Evolutionary conservation across 2,329 filamentous ascomycete genomes (phyloP).

Genomic region (Botrytis squamosa): DNA sequence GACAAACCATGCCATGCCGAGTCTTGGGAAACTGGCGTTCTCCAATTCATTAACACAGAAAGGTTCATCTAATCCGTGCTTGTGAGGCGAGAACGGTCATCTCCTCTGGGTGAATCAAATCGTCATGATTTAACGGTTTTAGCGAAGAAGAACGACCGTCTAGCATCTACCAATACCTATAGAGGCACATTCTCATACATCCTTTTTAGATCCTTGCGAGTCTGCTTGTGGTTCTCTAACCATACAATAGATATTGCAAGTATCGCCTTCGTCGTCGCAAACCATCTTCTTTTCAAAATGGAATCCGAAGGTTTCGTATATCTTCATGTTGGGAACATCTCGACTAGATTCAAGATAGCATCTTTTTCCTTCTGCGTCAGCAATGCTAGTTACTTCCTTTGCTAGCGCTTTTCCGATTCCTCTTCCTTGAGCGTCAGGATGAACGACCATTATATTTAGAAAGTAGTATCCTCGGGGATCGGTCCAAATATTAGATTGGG

Average conservation of each 20-base stretch:
- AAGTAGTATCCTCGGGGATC: constrained; percentile 71
- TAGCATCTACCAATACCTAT: not conserved
- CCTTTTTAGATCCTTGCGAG: constrained; percentile 3
- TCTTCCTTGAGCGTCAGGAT: constrained; percentile 62
- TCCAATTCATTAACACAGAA: not conserved
- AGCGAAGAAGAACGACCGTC: not conserved
- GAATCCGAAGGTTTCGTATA: constrained; percentile 71
- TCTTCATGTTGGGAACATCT: constrained; percentile 65
- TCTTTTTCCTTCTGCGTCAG: constrained; percentile 61
- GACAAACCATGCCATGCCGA: not conserved
- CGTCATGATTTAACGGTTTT: not conserved
- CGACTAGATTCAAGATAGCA: constrained; percentile 73
- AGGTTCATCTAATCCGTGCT: constrained; percentile 3
- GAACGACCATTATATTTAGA: constrained; percentile 71
- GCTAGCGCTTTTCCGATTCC: constrained; percentile 66
- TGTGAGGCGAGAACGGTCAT: not conserved
- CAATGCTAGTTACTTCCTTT: constrained; percentile 58
- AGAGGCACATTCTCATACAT: not conserved
- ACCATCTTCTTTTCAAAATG: constrained; percentile 62
- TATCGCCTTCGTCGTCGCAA: constrained; percentile 61
- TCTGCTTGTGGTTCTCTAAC: constrained; percentile 42
- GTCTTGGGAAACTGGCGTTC: not conserved
- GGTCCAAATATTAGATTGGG: constrained; percentile 62
- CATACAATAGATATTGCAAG: constrained; percentile 53
- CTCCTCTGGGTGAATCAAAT: not conserved